phyloP scores from a whole-genome alignment of 2,329 filamentous ascomycete genomes.

The Trichoderma sp. region DNA sequence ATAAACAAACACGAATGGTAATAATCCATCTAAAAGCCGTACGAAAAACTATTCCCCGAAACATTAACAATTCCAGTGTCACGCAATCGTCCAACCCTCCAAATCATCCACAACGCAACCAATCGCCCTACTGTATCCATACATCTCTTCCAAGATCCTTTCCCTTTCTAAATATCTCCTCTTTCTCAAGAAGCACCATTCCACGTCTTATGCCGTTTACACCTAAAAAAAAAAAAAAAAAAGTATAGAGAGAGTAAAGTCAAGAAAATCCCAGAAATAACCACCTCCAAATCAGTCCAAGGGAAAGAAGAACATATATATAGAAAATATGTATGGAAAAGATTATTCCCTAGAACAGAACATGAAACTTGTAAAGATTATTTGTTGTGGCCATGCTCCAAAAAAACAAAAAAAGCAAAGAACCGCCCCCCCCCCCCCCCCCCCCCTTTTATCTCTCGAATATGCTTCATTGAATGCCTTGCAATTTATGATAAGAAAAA shows the following conservation, averaged over 20 bases:
- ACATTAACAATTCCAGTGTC: not conserved
- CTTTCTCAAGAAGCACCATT: not conserved
- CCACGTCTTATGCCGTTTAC: not conserved
- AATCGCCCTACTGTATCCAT: not conserved
- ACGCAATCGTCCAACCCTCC: not conserved
- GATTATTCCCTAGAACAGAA: not conserved
- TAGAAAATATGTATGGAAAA: not conserved
- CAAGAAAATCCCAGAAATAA: not conserved
- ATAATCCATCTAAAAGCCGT: not conserved
- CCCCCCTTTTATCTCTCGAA: not conserved
- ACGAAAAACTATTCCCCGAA: not conserved
- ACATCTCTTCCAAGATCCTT: not conserved
- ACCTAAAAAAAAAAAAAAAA: no score
- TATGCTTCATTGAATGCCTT: constrained; percentile 13
- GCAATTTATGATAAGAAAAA: constrained; percentile 4
- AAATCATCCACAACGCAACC: not conserved
- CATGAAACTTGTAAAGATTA: not conserved
- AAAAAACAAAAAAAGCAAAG: no score
- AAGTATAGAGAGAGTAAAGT: no score
- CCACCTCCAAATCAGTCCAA: not conserved
- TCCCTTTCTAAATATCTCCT: not conserved
- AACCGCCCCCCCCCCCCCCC: no score
- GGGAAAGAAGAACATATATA: not conserved
- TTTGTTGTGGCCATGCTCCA: not conserved
- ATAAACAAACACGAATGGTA: not conserved